These are phyloP conservation scores for Lodderomyces metapsilosis DNA, from an alignment of 1,139 yeast genomes.

Conservation along the genomic window DNA sequence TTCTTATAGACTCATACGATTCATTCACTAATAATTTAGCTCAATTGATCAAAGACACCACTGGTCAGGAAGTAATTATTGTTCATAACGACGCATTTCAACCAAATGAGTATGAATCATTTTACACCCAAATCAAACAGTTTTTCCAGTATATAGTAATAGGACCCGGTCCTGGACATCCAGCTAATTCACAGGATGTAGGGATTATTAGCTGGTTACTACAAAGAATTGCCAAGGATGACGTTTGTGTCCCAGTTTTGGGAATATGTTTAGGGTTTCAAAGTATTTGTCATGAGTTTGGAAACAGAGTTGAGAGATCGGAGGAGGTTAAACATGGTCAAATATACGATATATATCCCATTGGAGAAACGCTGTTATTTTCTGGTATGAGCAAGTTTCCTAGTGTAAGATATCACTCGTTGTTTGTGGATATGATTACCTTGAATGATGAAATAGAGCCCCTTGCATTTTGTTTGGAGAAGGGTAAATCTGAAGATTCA, in stretches of 20 bases:
- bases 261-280: slow-evolving; percentile 97
- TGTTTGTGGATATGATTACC: slow-evolving; percentile 46
- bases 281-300: slow-evolving; percentile 67
- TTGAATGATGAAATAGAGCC: slow-evolving; percentile 43
- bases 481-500: slow-evolving; percentile 26
- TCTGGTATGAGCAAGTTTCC: slow-evolving; percentile 34
- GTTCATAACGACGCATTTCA: slow-evolving; percentile 72
- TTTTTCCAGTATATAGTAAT: slow-evolving; percentile 76
- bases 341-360: slow-evolving; percentile 52
- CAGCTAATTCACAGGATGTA: slow-evolving; percentile 59
- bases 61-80: slow-evolving; percentile 58
- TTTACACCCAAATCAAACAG: slow-evolving; percentile 37
- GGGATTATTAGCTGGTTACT: slow-evolving; percentile 69
- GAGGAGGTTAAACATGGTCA: slow-evolving; percentile 81
- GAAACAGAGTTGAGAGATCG: slow-evolving; percentile 55
- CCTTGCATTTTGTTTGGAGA: slow-evolving; percentile 52
- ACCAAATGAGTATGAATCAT: slow-evolving; percentile 30
- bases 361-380: slow-evolving; percentile 17
- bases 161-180: slow-evolving; percentile 99
- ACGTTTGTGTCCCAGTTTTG: slow-evolving; percentile 58
- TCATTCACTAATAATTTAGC: slow-evolving; percentile 87
- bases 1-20: slow-evolving; percentile 89
- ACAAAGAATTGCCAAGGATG: slow-evolving; percentile 21
- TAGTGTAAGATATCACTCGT: slow-evolving; percentile 87
- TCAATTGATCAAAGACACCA: slow-evolving; percentile 55